Conservation (phyloP, 2,329 filamentous ascomycete genomes). For the Tothia fuscella region DNA sequence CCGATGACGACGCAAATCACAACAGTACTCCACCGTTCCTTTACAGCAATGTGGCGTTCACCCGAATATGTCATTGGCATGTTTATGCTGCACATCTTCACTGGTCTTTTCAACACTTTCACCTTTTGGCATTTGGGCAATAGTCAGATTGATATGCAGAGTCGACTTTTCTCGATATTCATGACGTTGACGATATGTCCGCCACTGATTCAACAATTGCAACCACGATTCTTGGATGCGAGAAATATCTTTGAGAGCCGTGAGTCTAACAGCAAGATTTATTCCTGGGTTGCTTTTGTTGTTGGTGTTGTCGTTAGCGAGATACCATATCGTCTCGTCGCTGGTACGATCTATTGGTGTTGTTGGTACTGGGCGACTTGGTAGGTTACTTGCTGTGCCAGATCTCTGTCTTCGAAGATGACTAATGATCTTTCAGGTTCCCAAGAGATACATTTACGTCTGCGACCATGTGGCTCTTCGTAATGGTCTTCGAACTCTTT, state of each 20-base stretch:
- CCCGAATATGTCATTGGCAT: conserved; percentile 56
- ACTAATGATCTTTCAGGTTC: too few relatives aligned
- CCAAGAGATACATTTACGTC: conserved; percentile 44
- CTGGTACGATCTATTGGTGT: conserved; percentile 52
- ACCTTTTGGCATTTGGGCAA: conserved; percentile 36
- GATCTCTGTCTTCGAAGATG: conserved; percentile 25
- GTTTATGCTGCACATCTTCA: conserved; percentile 39
- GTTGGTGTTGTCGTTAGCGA: conserved; percentile 56
- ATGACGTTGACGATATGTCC: conserved; percentile 65
- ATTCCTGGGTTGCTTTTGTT: conserved; percentile 61
- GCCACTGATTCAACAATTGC: conserved; percentile 64
- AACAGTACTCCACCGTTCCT: conserved; percentile 36
- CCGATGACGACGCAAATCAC: conserved; percentile 29
- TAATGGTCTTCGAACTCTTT: conserved; percentile 55
- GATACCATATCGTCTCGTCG: conserved; percentile 55
- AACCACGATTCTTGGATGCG: conserved; percentile 57
- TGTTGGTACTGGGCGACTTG: conserved; percentile 33
- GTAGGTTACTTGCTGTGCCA: conserved; percentile 32
- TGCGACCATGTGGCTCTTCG: conserved; percentile 50
- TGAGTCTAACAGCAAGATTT: conserved; percentile 68
- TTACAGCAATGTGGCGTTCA: conserved; percentile 52
- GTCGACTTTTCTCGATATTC: conserved; percentile 63
- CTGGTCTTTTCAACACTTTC: conserved; percentile 36
- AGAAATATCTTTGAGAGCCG: conserved; percentile 57
- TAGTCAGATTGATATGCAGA: conserved; percentile 34